Conservation (phyloP, 2,329 filamentous ascomycete genomes). For the Claviceps lovelessii region DNA sequence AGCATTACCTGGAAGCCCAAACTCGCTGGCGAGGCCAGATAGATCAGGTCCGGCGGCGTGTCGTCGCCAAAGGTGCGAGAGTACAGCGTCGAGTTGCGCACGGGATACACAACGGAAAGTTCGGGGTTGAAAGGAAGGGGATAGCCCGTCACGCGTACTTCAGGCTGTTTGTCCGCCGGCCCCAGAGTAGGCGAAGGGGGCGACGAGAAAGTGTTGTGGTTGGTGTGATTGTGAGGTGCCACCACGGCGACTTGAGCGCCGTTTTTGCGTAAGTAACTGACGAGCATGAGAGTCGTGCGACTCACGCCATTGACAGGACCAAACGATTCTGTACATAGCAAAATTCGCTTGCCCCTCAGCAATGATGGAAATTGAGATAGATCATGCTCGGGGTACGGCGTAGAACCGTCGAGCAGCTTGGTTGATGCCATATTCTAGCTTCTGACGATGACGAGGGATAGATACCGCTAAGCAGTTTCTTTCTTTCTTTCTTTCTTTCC, state of each 20-base stretch:
- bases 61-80: slow-evolving; percentile 40
- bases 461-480: background rate
- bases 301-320: slow-evolving; percentile 62
- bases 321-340: slow-evolving; percentile 58
- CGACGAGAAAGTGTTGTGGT: slow-evolving; percentile 39
- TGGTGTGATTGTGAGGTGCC: slow-evolving; percentile 44
- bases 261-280: slow-evolving; percentile 50
- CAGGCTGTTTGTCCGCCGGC: slow-evolving; percentile 23
- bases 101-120: slow-evolving; percentile 54
- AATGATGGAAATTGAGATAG: slow-evolving; percentile 29
- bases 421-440: slow-evolving; percentile 6
- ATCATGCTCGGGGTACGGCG: slow-evolving; percentile 20
- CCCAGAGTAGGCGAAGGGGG: slow-evolving; percentile 20
- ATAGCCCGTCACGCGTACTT: slow-evolving; percentile 48
- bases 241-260: slow-evolving; percentile 53
- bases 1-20: slow-evolving; percentile 58
- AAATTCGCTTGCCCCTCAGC: slow-evolving; percentile 45
- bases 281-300: slow-evolving; percentile 53
- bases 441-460: background rate
- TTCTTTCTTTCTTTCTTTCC: too few relatives aligned
- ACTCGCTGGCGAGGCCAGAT: slow-evolving; percentile 54
- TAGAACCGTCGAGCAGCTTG: slow-evolving; percentile 2
- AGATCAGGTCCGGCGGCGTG: slow-evolving; percentile 47
- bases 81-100: slow-evolving; percentile 48
- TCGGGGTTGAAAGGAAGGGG: slow-evolving; percentile 59